Percentiles rank a stretch among this genome's conserved stretches.
Conservation (phyloP, 2,329 filamentous ascomycete genomes). For the Bretziella fagacearum region DNA sequence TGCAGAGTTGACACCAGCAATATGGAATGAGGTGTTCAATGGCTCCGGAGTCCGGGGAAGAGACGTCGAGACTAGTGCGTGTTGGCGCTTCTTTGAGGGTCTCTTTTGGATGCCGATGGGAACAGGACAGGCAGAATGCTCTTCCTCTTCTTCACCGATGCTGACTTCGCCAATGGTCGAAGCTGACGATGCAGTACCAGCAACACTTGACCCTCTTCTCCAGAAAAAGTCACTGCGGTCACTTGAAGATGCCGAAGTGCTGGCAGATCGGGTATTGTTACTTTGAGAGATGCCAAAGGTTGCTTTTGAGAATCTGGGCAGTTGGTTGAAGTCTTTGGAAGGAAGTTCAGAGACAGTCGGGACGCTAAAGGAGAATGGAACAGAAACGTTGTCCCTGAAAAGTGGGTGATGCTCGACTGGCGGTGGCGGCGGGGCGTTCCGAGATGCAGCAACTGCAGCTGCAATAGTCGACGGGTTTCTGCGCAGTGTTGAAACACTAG, state of each 20-base stretch:
- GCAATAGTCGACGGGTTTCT: conserved; percentile 7
- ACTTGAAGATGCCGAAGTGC: conserved; percentile 1
- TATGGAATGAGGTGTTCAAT: not conserved
- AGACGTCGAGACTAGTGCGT: conserved; percentile 9
- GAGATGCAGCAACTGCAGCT: conserved; percentile 6
- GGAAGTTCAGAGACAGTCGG: not conserved
- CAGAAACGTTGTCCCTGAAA: conserved; percentile 5
- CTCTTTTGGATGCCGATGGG: not conserved
- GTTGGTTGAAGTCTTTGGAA: not conserved
- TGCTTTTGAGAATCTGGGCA: not conserved
- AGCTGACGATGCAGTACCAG: conserved; percentile 8
- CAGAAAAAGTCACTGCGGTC: conserved; percentile 8
- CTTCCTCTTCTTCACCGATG: conserved; percentile 1
- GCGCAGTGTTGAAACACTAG: not conserved
- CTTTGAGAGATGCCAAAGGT: conserved; percentile 6
- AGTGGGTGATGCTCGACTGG: conserved; percentile 12
- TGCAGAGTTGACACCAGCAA: not conserved
- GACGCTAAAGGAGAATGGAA: not conserved
- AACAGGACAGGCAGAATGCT: not conserved
- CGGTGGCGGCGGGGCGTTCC: conserved; percentile 7
- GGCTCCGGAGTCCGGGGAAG: not conserved
- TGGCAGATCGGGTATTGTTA: conserved; percentile 10
- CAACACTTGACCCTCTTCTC: conserved; percentile 3
- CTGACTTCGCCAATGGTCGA: conserved; percentile 10
- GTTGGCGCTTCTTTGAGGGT: not conserved